Evolutionary conservation across 306 rosid species (phyloP).

Genomic region (Hippophae tibetana): DNA sequence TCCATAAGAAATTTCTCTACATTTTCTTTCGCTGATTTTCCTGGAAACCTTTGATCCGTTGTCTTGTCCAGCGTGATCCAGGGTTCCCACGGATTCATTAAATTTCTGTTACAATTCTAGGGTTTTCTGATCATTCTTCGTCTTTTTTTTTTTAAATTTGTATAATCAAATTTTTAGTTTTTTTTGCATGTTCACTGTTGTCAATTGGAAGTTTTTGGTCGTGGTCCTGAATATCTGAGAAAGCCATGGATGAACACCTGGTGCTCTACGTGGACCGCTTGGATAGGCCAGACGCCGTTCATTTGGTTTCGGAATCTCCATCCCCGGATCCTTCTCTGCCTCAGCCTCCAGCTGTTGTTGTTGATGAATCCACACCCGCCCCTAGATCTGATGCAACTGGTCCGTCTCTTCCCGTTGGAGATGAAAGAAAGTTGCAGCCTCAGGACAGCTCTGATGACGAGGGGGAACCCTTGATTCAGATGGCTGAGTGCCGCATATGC

Average conservation of each 20-base stretch:
- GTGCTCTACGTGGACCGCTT: conserved; percentile 71
- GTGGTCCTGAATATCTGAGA: background rate
- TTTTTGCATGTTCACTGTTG: conserved; percentile 2
- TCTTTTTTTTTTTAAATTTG: background rate
- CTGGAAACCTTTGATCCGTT: conserved; percentile 32
- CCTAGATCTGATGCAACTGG: conserved; percentile 16
- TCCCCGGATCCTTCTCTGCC: conserved; percentile 29
- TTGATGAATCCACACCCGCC: background rate
- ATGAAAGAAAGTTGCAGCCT: conserved; percentile 6
- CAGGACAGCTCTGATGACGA: conserved; percentile 31
- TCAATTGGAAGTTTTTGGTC: conserved; percentile 16
- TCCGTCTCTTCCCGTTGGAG: conserved; percentile 26
- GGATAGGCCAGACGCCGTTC: conserved; percentile 33
- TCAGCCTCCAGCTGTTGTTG: background rate
- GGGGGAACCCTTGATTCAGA: conserved; percentile 20
- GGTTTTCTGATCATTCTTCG: too few relatives aligned
- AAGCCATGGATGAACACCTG: conserved; percentile 74
- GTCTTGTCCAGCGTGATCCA: conserved; percentile 21
- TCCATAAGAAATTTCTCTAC: conserved; percentile 7
- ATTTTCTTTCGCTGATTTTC: conserved; percentile 10
- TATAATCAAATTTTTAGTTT: background rate
- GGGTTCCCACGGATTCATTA: conserved; percentile 7
- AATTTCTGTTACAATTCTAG: background rate
- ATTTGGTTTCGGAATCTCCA: conserved; percentile 33
- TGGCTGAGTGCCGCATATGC: conserved; percentile 88